Evolutionary conservation across 1,284 basidiomycete genomes (phyloP), one percentile per base, ranked within the genome.

Genomic region (Gymnopus androsaceus): DNA sequence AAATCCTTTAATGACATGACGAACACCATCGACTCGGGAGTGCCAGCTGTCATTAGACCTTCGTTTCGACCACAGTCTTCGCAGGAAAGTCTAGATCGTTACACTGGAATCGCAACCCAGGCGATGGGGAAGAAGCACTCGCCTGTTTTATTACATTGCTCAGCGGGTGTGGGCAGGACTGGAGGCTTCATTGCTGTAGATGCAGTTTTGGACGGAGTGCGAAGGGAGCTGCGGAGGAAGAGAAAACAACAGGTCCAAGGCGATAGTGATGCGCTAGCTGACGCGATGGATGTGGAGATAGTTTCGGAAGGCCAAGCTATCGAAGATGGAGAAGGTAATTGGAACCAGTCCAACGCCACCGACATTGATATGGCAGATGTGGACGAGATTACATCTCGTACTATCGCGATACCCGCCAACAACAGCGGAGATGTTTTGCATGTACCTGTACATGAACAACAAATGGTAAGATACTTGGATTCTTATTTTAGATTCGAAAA

Each of bases 111-210:
- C 50, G 75, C 80, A 23, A 67, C 72, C 47, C 76, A 78, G 60
- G 79, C 79, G 4, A 62, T 77, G 46, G 78, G 76, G 11, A 72
- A 71, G 58, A 64, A 69, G 15, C 67, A 68, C 34, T 67, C 75
- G 28, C 87, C 88, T 0, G 79, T 91, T 12, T 66, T 92, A 37
- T 68, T 92, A 57, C 87, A 92, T 73, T 95, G 93, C 67, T 94
- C 92, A 17, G 94, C 94, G 0, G 94, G 94, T 14, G 92, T 96
- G 3, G 94, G 94, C 0, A 81, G 94, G 36, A 97, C 95, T 0
- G 94, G 94, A 23, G 92, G 91, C 37, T 97, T 92, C 69, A 94
- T 97, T 66, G 85, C 91, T 11, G 83, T 95, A 3, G 93, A 95
- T 69, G 88, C 94, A 1, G 79, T 95, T 36, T 74, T 95, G 40